These are phyloP conservation scores for Phytomonas sp. DNA, from an alignment of 208 protist genomes.

Conservation along the genomic window DNA sequence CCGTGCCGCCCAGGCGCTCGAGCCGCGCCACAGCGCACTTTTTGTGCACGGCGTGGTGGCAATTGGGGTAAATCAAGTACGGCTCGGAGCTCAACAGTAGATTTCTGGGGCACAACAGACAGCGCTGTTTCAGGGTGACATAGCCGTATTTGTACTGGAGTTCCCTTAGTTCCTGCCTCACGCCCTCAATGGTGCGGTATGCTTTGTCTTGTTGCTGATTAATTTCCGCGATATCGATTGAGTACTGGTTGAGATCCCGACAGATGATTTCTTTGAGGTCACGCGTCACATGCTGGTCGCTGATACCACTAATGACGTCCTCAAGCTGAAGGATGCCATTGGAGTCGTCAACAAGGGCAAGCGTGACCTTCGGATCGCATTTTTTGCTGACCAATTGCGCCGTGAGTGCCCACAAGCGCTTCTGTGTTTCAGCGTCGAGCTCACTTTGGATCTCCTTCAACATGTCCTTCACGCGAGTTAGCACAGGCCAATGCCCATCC, in stretches of 20 bases:
- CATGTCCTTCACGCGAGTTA: slow-evolving; percentile 53
- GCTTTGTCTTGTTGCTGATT: slow-evolving; percentile 84
- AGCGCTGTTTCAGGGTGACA: slow-evolving; percentile 74
- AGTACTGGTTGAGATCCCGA: slow-evolving; percentile 85
- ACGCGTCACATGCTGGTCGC: slow-evolving; percentile 88
- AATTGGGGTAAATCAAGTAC: slow-evolving; percentile 76
- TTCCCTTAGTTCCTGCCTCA: slow-evolving; percentile 88
- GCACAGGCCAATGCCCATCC: slow-evolving; percentile 37
- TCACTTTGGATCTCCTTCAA: slow-evolving; percentile 68
- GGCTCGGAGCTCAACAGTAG: slow-evolving; percentile 34
- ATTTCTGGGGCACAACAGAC: slow-evolving; percentile 65
- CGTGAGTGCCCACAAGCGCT: slow-evolving; percentile 91
- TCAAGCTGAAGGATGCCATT: slow-evolving; percentile 86
- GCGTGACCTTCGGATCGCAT: slow-evolving; percentile 51
- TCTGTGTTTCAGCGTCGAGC: slow-evolving; percentile 22
- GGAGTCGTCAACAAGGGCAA: slow-evolving; percentile 61
- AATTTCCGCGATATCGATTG: slow-evolving; percentile 70
- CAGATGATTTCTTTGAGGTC: slow-evolving; percentile 94
- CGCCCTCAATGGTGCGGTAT: slow-evolving; percentile 71
- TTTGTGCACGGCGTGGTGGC: slow-evolving; percentile 77
- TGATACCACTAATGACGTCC: slow-evolving; percentile 92
- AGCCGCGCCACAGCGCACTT: slow-evolving; percentile 45
- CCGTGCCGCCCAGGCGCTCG: slow-evolving; percentile 43
- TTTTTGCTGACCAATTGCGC: slow-evolving; percentile 66
- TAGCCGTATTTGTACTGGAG: slow-evolving; percentile 78